These are phyloP conservation scores for Tolypocladium sp. DNA, from an alignment of 2,329 filamentous ascomycete genomes.

Conservation along the genomic window DNA sequence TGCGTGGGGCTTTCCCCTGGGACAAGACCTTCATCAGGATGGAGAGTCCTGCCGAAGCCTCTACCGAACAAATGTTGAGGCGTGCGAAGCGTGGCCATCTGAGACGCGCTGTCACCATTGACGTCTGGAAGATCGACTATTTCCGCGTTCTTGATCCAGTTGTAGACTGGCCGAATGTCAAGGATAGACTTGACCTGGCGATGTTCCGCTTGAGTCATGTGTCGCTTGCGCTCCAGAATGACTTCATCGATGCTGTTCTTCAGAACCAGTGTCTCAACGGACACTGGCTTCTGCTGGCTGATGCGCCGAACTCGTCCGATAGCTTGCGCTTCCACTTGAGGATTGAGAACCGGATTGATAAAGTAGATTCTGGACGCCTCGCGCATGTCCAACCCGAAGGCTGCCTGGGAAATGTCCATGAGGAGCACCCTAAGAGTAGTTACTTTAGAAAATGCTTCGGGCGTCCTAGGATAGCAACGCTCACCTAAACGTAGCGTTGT, in stretches of 20 bases:
- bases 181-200: conserved; percentile 45
- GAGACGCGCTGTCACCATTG: conserved; percentile 25
- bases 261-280: conserved; percentile 79
- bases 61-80: conserved; percentile 43
- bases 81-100: conserved; percentile 36
- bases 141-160: conserved; percentile 47
- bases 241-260: conserved; percentile 75
- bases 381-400: conserved; percentile 78
- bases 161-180: conserved; percentile 47
- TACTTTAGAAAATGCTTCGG: background rate
- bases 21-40: conserved; percentile 38
- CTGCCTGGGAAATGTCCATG: conserved; percentile 86
- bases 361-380: conserved; percentile 83
- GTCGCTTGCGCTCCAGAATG: conserved; percentile 62
- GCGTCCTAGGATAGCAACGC: background rate
- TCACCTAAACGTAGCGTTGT: conserved; percentile 51
- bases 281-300: conserved; percentile 69
- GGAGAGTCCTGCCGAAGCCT: conserved; percentile 30
- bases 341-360: conserved; percentile 78
- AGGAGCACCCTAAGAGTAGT: conserved; percentile 54
- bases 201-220: conserved; percentile 64
- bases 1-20: conserved; percentile 10
- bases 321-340: conserved; percentile 78
- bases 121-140: conserved; percentile 27
- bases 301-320: conserved; percentile 86